Evolutionary conservation across 2,329 filamentous ascomycete genomes (phyloP).

Genomic region (Simplicillium aogashimaense): DNA sequence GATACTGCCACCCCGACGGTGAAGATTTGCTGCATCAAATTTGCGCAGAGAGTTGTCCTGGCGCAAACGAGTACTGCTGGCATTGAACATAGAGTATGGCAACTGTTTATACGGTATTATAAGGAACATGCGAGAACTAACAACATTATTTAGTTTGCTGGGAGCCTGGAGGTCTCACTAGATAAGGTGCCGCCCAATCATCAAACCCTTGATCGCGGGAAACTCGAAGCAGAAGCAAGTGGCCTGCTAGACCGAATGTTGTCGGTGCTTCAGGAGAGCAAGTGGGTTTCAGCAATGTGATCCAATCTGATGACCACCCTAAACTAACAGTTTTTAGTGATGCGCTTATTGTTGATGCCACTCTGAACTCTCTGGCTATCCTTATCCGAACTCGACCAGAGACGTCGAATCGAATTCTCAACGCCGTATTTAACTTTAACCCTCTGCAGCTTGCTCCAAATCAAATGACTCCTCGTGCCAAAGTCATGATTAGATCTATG

Average conservation of each 20-base stretch:
- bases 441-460: slow-evolving; percentile 72
- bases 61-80: slow-evolving; percentile 81
- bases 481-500: slow-evolving; percentile 84
- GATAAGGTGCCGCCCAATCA: slow-evolving; percentile 79
- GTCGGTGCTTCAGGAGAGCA: slow-evolving; percentile 73
- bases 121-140: slow-evolving; percentile 11
- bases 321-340: slow-evolving; percentile 47
- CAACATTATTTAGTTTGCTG: slow-evolving; percentile 26
- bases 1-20: slow-evolving; percentile 67
- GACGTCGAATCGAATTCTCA: slow-evolving; percentile 77
- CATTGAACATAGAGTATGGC: slow-evolving; percentile 69
- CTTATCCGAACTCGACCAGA: slow-evolving; percentile 73
- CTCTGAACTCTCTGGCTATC: slow-evolving; percentile 76
- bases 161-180: slow-evolving; percentile 66
- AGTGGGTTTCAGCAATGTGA: slow-evolving; percentile 38
- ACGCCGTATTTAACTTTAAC: slow-evolving; percentile 81
- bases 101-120: not conserved
- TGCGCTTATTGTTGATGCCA: slow-evolving; percentile 80
- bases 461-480: slow-evolving; percentile 67
- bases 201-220: slow-evolving; percentile 65
- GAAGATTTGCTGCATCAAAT: slow-evolving; percentile 93
- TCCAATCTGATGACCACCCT: not conserved
- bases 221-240: slow-evolving; percentile 85
- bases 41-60: slow-evolving; percentile 85
- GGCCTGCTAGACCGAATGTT: slow-evolving; percentile 86